Conservation (phyloP, 768 basidiomycete species). For the Boletus subcaerulescens region DNA sequence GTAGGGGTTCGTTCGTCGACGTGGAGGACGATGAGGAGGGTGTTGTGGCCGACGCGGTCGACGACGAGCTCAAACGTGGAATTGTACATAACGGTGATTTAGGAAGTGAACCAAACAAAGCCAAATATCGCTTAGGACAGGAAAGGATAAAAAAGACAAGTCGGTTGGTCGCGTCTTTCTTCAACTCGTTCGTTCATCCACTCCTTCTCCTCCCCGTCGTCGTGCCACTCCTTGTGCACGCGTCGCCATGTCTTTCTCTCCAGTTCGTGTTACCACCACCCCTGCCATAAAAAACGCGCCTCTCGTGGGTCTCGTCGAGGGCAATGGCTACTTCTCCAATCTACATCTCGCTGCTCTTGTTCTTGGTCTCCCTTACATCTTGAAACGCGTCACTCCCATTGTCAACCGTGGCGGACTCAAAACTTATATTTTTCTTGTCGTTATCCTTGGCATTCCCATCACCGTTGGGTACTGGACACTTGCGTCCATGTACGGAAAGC, state of each 20-base stretch:
- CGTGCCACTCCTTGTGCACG: not conserved
- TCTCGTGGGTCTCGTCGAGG: slow-evolving; percentile 76
- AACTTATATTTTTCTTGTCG: slow-evolving; percentile 77
- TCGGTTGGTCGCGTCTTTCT: not conserved
- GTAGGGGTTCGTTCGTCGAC: not conserved
- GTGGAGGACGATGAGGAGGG: not conserved
- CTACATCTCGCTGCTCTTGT: slow-evolving; percentile 72
- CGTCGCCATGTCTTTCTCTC: slow-evolving; percentile 40
- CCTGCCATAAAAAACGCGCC: slow-evolving; percentile 87
- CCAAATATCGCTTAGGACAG: slow-evolving; percentile 14
- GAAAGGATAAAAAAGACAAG: slow-evolving; percentile 18
- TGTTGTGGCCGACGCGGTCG: not conserved
- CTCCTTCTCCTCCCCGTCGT: slow-evolving; percentile 9
- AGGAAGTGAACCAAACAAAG: slow-evolving; percentile 7
- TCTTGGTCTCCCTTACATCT: slow-evolving; percentile 75
- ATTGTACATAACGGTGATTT: not conserved
- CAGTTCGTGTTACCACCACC: slow-evolving; percentile 60
- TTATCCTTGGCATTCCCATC: slow-evolving; percentile 72
- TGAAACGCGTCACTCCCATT: slow-evolving; percentile 80
- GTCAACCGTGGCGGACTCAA: slow-evolving; percentile 83
- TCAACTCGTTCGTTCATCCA: slow-evolving; percentile 16
- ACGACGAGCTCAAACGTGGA: not conserved
- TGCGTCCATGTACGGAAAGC: slow-evolving; percentile 75
- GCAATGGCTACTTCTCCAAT: slow-evolving; percentile 83
- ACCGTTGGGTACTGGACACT: slow-evolving; percentile 87